Base-by-base conservation (phyloP, 345 rosid genomes). In the Balakata baccata region DNA sequence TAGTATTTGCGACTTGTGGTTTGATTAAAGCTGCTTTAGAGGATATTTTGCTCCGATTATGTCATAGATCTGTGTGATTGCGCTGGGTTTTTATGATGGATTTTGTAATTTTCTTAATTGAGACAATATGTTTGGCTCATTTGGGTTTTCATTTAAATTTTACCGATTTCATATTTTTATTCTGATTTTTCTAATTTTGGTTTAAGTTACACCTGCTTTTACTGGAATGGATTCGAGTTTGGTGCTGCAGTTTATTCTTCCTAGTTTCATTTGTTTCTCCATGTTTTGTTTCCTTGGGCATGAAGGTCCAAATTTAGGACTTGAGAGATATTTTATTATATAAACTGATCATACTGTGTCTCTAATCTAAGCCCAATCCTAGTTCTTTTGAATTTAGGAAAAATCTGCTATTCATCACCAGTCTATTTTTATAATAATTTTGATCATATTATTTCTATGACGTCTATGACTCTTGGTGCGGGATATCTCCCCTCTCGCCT, bases 181-280 rank as follows among this genome's bases (percentile, higher is more conserved):
- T 34, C 5, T 34, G 2, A 11, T 13, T 3, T 4, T 60, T 60
- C 10, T 43, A 10, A 4, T 20, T 8, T 17, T 7, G 22, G 17
- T 11, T 2, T 64, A n/a, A 3, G 11, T 12, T 14, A 38, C 17
- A 38, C 41, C 46, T 62, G n/a, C 4, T 11, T 29, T 23, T 58
- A 23, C 7, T 23, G 38, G 38, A n/a, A 58, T 23, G 23, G 61
- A 20, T 25, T 56, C 1, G 61, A 56, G 20, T 62, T 64, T 18
- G 5, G 11, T 2, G 49, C 45, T 39, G 11, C 25, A 39, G 1
- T 38, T 62, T 37, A 9, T 16, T 6, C 13, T 63, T 17, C 16
- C 17, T 61, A 58, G 62, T 61, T 62, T 62, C 66, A 38, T 38
- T 16, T 6, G 66, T 46, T 62, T 62, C 66, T 37, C 66, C 45